A percentile compares a stretch with the other conserved stretches of the same genome.
Conservation (phyloP, 2,329 filamentous ascomycete species). For the Exophiala mesophila region DNA sequence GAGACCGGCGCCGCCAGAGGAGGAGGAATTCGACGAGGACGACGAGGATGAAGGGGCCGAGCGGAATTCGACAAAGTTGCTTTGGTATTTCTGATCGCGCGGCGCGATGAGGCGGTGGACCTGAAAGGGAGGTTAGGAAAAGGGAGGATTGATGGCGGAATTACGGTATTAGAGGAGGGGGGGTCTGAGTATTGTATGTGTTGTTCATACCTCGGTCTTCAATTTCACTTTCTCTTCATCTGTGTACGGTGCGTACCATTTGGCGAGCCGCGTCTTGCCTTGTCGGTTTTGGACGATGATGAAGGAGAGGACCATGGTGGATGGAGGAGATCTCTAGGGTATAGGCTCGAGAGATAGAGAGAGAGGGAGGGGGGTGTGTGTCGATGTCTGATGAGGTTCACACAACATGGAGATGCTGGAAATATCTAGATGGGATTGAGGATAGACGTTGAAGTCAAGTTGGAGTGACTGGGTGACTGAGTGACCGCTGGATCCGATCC, state of each 20-base stretch:
- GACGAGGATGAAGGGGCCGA: slow-evolving; percentile 27
- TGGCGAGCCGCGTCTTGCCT: slow-evolving; percentile 96
- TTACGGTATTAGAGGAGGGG: neutral
- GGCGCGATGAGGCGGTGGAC: slow-evolving; percentile 96
- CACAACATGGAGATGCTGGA: too few relatives aligned
- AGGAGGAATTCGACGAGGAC: slow-evolving; percentile 46
- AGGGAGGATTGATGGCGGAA: slow-evolving; percentile 1
- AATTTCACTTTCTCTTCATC: slow-evolving; percentile 99
- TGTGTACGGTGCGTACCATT: slow-evolving; percentile 98
- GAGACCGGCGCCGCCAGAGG: too few relatives aligned
- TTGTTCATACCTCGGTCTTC: slow-evolving; percentile 73
- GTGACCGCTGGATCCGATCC: too few relatives aligned
- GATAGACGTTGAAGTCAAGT: too few relatives aligned
- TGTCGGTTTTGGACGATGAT: slow-evolving; percentile 88
- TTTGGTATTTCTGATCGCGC: slow-evolving; percentile 98
- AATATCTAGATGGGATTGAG: too few relatives aligned
- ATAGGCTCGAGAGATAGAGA: too few relatives aligned
- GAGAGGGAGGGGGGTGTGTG: too few relatives aligned
- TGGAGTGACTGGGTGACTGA: too few relatives aligned
- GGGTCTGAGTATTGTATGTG: too few relatives aligned
- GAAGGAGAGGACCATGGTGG: slow-evolving; percentile 66
- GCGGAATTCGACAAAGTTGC: slow-evolving; percentile 90
- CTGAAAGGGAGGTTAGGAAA: slow-evolving; percentile 38
- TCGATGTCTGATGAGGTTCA: too few relatives aligned
- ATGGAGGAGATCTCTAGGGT: neutral